These are phyloP conservation scores for Arthrobotrys entomopaga DNA, from an alignment of 2,329 filamentous ascomycete species.

Conservation along the genomic window DNA sequence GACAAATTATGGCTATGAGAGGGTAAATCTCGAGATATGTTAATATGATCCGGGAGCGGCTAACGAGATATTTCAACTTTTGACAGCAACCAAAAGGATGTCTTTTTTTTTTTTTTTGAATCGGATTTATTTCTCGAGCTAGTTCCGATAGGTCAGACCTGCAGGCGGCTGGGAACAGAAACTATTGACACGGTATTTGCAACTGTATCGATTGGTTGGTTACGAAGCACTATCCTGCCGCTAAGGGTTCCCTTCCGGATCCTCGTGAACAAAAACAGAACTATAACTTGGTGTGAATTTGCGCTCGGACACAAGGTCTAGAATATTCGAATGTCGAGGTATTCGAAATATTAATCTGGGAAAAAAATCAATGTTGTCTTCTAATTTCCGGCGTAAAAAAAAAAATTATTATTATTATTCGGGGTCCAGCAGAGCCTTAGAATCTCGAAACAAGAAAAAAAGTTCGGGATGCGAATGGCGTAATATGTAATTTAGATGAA, in stretches of 20 bases:
- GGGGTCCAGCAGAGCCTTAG: constrained; percentile 31
- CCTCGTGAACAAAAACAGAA: constrained; percentile 11
- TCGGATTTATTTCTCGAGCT: constrained; percentile 18
- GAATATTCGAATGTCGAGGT: constrained; percentile 34
- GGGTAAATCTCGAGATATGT: not conserved
- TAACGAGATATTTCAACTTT: constrained; percentile 21
- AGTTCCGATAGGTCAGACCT: constrained; percentile 49
- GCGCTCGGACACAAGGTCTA: constrained; percentile 36
- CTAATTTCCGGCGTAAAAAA: constrained; percentile 39
- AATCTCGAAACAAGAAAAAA: not conserved
- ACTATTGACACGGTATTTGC: constrained; percentile 37
- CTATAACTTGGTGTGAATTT: constrained; percentile 8
- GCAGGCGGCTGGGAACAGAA: constrained; percentile 24
- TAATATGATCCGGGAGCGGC: constrained; percentile 9
- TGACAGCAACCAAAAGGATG: constrained; percentile 24
- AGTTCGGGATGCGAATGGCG: constrained; percentile 25
- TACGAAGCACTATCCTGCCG: constrained; percentile 26
- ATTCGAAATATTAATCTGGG: constrained; percentile 15
- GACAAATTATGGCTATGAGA: constrained; percentile 33
- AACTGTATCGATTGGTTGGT: constrained; percentile 38
- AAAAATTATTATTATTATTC: too few species aligned
- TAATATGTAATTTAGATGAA: constrained; percentile 21
- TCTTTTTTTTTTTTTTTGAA: constrained; percentile 5
- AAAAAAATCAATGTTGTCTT: constrained; percentile 40
- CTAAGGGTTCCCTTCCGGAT: constrained; percentile 23